These are phyloP conservation scores for Ogataea zsoltii DNA, from an alignment of 805 yeast species.

Conservation along the genomic window DNA sequence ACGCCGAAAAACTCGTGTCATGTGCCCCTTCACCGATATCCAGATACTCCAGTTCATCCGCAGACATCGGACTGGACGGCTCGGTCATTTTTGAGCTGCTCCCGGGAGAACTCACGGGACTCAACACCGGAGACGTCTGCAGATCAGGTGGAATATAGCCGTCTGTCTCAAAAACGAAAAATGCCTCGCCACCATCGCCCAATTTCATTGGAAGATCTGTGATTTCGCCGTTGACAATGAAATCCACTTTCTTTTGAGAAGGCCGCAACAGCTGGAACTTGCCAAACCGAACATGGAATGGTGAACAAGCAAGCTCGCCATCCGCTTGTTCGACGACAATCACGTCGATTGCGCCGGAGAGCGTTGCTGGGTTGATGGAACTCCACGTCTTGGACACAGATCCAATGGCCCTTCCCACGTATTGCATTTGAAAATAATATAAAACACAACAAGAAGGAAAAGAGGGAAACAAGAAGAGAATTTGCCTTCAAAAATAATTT, in stretches of 20 bases:
- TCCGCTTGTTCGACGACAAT: slow-evolving; percentile 89
- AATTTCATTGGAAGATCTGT: slow-evolving; percentile 92
- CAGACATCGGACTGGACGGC: slow-evolving; percentile 24
- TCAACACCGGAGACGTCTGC: slow-evolving; percentile 82
- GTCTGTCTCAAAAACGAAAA: slow-evolving; percentile 89
- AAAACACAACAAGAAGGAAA: not conserved
- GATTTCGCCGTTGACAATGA: slow-evolving; percentile 77
- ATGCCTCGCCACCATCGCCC: slow-evolving; percentile 98
- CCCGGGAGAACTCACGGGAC: slow-evolving; percentile 64
- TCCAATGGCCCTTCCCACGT: slow-evolving; percentile 93
- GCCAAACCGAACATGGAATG: slow-evolving; percentile 96
- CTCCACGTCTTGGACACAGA: slow-evolving; percentile 97
- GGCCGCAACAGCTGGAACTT: slow-evolving; percentile 91
- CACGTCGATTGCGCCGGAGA: slow-evolving; percentile 96
- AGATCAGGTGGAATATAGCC: slow-evolving; percentile 72
- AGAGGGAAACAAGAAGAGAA: not conserved
- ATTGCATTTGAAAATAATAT: slow-evolving; percentile 62
- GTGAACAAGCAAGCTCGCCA: slow-evolving; percentile 76
- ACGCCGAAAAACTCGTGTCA: slow-evolving; percentile 10
- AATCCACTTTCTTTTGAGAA: slow-evolving; percentile 90
- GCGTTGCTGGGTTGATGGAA: slow-evolving; percentile 92
- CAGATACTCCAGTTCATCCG: slow-evolving; percentile 51
- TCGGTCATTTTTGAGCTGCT: slow-evolving; percentile 30
- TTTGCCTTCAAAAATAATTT: not conserved
- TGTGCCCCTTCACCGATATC: slow-evolving; percentile 42